Base-by-base conservation (phyloP, 23 red algal species). In the Pyropia haitanensis region DNA sequence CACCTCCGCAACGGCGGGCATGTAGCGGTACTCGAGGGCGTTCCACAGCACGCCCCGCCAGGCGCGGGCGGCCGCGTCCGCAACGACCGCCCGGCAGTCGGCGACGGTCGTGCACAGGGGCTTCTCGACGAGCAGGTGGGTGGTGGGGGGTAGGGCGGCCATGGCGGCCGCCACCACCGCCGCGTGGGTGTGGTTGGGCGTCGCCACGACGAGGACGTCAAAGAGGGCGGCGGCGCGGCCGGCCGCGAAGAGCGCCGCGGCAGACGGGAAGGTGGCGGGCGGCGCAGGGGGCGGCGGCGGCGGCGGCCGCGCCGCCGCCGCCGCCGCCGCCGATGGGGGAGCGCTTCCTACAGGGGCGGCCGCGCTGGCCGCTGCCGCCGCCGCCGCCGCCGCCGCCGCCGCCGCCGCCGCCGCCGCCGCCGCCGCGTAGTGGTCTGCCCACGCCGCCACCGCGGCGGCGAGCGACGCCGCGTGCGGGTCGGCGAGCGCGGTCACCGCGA, bases 1-100 rank as follows among this genome's bases (percentile, higher is more conserved):
- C 29, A 77, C 27, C 10, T 70, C 31, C 17, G 71, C 32, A 61
- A 87, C 54, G 1, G 82, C 68, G 10, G 82, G 82, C 82, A 87
- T 87, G 63, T 87, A 87, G 25, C 65, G 71, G 53, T 87, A 87
- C 64, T 87, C 82, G 27, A 87, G 72, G 44, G 68, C 82, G 13
- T 75, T 73, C 27, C 69, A 87, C 14, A 67, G 56, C 2, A 70
- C 27, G 1, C 82, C 82, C 10, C 8, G 39, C 39, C 39, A 46
- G 9, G 50, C 49, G 53, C 82, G 82, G 17, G 21, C 52, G 22
- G 54, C 15, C 19, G 63, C 70, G 24, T 57, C 61, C 25, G 51
- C 31, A 21, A 87, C 18, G 54, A 87, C 48, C 52, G 73, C 71
- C 24, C 82, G 82, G 53, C 82, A 87, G 21, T 87, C 55, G 13